These are phyloP conservation scores for Mediolabrus comicus DNA, from an alignment of 108 stramenopile genomes.

Conservation along the genomic window DNA sequence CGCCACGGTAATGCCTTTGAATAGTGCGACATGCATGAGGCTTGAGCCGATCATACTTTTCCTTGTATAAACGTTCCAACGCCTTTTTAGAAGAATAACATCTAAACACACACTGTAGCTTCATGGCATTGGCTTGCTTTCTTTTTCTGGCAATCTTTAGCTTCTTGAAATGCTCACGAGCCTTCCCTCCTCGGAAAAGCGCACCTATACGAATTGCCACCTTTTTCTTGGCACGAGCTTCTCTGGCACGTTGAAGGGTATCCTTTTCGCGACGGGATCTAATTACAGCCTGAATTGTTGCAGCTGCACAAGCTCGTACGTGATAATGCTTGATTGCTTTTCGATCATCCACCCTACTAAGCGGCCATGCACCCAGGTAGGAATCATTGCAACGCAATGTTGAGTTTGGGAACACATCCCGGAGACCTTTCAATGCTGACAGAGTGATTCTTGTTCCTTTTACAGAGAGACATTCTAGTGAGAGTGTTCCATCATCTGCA, in stretches of 20 bases:
- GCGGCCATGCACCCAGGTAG: conserved; percentile 48
- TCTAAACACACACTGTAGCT: conserved; percentile 30
- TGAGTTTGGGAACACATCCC: conserved; percentile 35
- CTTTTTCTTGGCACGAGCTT: conserved; percentile 24
- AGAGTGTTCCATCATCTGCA: conserved; percentile 7
- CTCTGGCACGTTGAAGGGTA: conserved; percentile 26
- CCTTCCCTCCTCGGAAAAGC: conserved; percentile 39
- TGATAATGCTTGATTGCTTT: conserved; percentile 43
- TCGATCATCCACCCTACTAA: conserved; percentile 29
- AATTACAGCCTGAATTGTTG: conserved; percentile 43
- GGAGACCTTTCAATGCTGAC: conserved; percentile 24
- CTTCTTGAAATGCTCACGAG: conserved; percentile 22
- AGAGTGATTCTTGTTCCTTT: conserved; percentile 35
- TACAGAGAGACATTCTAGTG: conserved; percentile 44
- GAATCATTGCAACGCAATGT: conserved; percentile 17
- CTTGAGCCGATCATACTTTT: conserved; percentile 10
- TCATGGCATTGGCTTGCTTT: background rate
- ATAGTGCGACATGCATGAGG: conserved; percentile 26
- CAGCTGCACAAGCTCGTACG: conserved; percentile 15
- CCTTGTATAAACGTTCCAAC: conserved; percentile 1
- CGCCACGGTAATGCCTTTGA: conserved; percentile 32
- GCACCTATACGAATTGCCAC: conserved; percentile 43
- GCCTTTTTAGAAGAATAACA: conserved; percentile 20
- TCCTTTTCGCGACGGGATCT: conserved; percentile 33
- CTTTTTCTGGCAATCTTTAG: conserved; percentile 9